Conservation (phyloP, 2,329 filamentous ascomycete species). For the Botrytis deweyae region DNA sequence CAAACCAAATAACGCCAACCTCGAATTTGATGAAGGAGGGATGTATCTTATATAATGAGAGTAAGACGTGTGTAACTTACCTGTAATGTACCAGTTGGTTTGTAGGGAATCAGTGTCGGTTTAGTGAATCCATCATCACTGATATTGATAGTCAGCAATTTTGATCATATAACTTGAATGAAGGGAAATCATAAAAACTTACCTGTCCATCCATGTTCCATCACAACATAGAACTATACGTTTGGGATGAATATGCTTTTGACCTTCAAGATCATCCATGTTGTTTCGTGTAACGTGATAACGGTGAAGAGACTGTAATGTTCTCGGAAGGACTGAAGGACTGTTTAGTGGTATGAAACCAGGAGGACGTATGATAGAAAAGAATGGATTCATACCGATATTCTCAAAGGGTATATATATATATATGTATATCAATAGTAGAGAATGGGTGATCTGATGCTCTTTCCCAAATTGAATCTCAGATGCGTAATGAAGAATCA, state of each 20-base stretch:
- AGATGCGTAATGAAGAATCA: background rate
- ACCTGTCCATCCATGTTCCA: slow-evolving; percentile 39
- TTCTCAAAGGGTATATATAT: background rate
- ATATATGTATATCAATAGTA: background rate
- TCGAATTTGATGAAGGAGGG: background rate
- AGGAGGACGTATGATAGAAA: background rate
- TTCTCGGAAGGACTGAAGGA: background rate
- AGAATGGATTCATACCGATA: slow-evolving; percentile 9
- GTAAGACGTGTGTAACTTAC: background rate
- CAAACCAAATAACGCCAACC: background rate
- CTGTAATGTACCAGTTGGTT: slow-evolving; percentile 53
- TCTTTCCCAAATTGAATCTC: background rate
- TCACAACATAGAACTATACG: slow-evolving; percentile 39
- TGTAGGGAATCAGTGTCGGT: slow-evolving; percentile 48
- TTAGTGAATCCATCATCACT: slow-evolving; percentile 37
- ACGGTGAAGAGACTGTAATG: background rate
- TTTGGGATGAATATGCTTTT: slow-evolving; percentile 22
- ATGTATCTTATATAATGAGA: background rate
- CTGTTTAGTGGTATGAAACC: slow-evolving; percentile 10
- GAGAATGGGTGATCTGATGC: background rate
- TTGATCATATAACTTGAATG: slow-evolving; percentile 10
- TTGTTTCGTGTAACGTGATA: background rate
- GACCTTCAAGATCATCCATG: slow-evolving; percentile 15
- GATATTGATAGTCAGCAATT: background rate
- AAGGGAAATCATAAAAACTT: slow-evolving; percentile 6